Percentiles rank a stretch among this genome's conserved stretches.
Evolutionary conservation across 2,329 filamentous ascomycete species (phyloP).

Genomic region (Claviceps sp.): DNA sequence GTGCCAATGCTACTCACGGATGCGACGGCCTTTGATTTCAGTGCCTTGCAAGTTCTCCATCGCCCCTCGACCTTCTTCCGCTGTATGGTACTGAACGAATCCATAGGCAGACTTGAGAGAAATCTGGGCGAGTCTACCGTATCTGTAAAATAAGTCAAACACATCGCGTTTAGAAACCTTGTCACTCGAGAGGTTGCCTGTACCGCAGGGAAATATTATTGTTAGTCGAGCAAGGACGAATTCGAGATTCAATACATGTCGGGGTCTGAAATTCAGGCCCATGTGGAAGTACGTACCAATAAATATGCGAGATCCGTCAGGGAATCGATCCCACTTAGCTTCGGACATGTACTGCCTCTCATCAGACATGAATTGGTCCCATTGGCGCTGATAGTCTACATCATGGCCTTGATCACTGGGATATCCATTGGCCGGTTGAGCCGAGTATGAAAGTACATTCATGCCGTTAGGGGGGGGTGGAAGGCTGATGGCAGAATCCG

Average conservation of each 20-base stretch:
- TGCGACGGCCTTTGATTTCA: conserved; percentile 76
- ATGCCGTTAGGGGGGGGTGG: conserved; percentile 17
- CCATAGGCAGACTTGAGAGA: conserved; percentile 95
- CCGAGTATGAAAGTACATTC: conserved; percentile 15
- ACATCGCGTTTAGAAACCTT: conserved; percentile 88
- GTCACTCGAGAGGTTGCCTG: conserved; percentile 84
- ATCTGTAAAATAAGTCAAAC: conserved; percentile 77
- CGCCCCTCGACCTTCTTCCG: conserved; percentile 59
- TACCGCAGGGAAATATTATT: conserved; percentile 10
- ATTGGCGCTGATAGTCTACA: conserved; percentile 46
- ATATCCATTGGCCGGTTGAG: conserved; percentile 14
- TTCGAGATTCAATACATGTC: neutral
- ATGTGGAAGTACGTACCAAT: conserved; percentile 47
- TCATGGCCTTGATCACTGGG: conserved; percentile 21
- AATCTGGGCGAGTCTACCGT: conserved; percentile 82
- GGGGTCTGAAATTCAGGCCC: conserved; percentile 1
- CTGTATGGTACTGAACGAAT: conserved; percentile 84
- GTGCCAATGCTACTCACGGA: conserved; percentile 50
- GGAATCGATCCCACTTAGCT: conserved; percentile 71
- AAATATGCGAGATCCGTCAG: conserved; percentile 63
- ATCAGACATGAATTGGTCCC: conserved; percentile 59
- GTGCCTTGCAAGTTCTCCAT: conserved; percentile 67
- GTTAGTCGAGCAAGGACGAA: conserved; percentile 6
- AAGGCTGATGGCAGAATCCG: conserved; percentile 19
- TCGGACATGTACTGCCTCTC: conserved; percentile 65